Conservation (phyloP, 768 basidiomycete species). For the Suillus sp. region DNA sequence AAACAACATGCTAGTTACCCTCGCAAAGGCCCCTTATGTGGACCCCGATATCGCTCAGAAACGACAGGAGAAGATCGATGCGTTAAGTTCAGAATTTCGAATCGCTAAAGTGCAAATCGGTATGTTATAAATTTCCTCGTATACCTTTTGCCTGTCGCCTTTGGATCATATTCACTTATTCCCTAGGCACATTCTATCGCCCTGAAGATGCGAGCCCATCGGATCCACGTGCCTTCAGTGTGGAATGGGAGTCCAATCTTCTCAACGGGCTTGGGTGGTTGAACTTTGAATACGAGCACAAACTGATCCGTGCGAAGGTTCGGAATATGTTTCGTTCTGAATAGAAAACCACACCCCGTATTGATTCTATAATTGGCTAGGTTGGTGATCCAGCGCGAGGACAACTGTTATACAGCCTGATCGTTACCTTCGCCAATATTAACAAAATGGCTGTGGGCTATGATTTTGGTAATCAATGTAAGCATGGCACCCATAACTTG, state of each 20-base stretch:
- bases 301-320: constrained; percentile 63
- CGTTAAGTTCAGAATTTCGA: constrained; percentile 51
- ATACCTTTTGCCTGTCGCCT: background rate
- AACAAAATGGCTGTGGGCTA: constrained; percentile 60
- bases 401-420: constrained; percentile 49
- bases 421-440: constrained; percentile 59
- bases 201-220: constrained; percentile 27
- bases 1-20: constrained; percentile 31
- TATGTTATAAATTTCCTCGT: constrained; percentile 43
- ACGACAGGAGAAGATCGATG: constrained; percentile 43
- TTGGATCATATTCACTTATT: constrained; percentile 1
- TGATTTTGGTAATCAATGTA: constrained; percentile 66
- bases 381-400: constrained; percentile 61
- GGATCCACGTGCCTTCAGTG: constrained; percentile 57
- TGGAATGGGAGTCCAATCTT: constrained; percentile 68
- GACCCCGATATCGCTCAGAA: constrained; percentile 56
- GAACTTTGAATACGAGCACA: constrained; percentile 68
- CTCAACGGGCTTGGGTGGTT: constrained; percentile 52
- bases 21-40: constrained; percentile 58
- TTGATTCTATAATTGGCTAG: constrained; percentile 34
- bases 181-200: constrained; percentile 32
- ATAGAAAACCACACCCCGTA: background rate
- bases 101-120: constrained; percentile 72
- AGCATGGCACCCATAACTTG: constrained; percentile 24
- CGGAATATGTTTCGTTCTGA: constrained; percentile 17